Evolutionary conservation across 1,284 basidiomycete species (phyloP).

Genomic region (Agroathelia rolfsii): DNA sequence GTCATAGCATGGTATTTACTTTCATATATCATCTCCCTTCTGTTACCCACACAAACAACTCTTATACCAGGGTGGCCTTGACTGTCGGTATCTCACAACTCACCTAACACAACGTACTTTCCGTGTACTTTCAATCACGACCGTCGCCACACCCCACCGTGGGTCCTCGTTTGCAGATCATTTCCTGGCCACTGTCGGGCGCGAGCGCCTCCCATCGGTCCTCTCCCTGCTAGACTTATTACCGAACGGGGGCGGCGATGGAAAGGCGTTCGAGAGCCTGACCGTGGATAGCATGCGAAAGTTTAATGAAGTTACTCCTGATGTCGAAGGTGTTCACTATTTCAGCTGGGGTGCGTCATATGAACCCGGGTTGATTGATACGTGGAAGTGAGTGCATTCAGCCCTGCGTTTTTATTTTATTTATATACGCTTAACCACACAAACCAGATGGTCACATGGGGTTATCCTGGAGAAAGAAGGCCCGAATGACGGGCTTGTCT

Average conservation of each 20-base stretch:
- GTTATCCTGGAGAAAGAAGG: conserved; percentile 86
- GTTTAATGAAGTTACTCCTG: conserved; percentile 82
- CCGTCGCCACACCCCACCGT: conserved; percentile 88
- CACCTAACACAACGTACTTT: conserved; percentile 60
- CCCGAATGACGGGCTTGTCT: conserved; percentile 86
- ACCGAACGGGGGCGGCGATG: conserved; percentile 83
- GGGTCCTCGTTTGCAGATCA: conserved; percentile 93
- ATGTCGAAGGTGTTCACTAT: conserved; percentile 72
- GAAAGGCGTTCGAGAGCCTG: conserved; percentile 82
- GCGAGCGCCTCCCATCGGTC: conserved; percentile 51
- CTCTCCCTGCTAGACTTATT: conserved; percentile 66
- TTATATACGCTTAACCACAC: neutral
- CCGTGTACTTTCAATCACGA: conserved; percentile 74
- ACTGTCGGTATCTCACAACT: conserved; percentile 80
- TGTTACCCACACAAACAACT: conserved; percentile 9
- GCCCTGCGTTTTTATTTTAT: conserved; percentile 4
- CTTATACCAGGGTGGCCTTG: conserved; percentile 70
- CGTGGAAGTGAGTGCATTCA: conserved; percentile 54
- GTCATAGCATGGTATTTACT: conserved; percentile 76
- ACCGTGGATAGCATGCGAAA: conserved; percentile 78
- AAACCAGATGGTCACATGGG: conserved; percentile 74
- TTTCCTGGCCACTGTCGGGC: conserved; percentile 75
- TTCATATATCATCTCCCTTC: conserved; percentile 2
- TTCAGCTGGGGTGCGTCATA: conserved; percentile 91
- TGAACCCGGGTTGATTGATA: conserved; percentile 80